Conservation (phyloP, 352 stramenopile genomes). For the Pythium aphanidermatum region DNA sequence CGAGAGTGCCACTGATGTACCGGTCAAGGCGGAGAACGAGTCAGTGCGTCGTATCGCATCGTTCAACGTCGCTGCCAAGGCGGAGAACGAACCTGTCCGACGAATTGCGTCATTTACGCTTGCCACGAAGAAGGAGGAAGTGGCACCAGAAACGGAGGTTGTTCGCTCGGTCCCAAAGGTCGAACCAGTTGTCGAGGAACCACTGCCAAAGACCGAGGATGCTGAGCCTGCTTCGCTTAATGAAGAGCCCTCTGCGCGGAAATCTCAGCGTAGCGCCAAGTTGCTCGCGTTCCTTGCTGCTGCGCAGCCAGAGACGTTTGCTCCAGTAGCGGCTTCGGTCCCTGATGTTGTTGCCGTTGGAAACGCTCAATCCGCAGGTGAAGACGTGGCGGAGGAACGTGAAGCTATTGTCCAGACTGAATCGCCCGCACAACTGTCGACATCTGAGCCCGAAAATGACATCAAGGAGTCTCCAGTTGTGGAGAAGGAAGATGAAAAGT, state of each 20-base stretch:
- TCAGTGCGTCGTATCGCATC: slow-evolving; percentile 4
- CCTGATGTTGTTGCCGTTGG: too few relatives aligned
- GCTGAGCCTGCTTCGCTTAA: too few relatives aligned
- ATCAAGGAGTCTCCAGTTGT: too few relatives aligned
- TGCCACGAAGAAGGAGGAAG: slow-evolving; percentile 1
- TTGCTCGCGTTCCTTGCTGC: slow-evolving; percentile 47
- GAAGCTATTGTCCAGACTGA: too few relatives aligned
- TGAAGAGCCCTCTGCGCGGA: neutral
- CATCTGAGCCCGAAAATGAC: too few relatives aligned
- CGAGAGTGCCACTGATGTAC: slow-evolving; percentile 17
- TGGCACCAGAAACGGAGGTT: slow-evolving; percentile 16
- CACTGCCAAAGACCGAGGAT: too few relatives aligned
- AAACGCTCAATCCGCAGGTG: too few relatives aligned
- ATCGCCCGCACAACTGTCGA: too few relatives aligned
- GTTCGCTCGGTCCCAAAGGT: neutral
- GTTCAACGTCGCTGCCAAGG: slow-evolving; percentile 1
- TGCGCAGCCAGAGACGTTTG: slow-evolving; percentile 31
- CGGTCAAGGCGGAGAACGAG: neutral
- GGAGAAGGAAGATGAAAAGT: too few relatives aligned
- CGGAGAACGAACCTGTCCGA: slow-evolving; percentile 18
- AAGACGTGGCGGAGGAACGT: too few relatives aligned
- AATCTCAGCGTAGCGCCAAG: slow-evolving; percentile 26
- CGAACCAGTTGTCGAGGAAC: neutral
- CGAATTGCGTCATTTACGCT: too few relatives aligned
- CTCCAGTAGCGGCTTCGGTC: too few relatives aligned